These are phyloP conservation scores for Cordyceps fumosorosea DNA, from an alignment of 2,329 filamentous ascomycete species.

Conservation along the genomic window DNA sequence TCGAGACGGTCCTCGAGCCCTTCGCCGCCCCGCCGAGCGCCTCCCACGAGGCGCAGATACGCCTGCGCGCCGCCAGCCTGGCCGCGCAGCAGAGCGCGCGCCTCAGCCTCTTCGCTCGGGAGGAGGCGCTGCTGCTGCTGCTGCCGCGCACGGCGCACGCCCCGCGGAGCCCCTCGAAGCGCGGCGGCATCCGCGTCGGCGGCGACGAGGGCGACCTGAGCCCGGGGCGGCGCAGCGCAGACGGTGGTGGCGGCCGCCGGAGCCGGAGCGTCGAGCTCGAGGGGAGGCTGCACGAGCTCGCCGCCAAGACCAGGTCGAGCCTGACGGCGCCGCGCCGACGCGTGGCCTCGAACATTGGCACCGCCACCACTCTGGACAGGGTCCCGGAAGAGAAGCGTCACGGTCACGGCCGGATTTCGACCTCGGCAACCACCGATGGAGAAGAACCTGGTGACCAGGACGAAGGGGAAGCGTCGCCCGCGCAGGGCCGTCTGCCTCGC, in stretches of 20 bases:
- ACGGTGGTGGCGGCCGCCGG: slow-evolving; percentile 18
- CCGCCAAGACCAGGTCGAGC: slow-evolving; percentile 5
- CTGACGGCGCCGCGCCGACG: neutral
- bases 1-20: slow-evolving; percentile 50
- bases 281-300: slow-evolving; percentile 13
- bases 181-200: slow-evolving; percentile 39
- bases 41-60: slow-evolving; percentile 60
- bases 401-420: neutral
- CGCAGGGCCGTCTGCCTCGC: slow-evolving; percentile 23
- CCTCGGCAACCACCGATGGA: neutral
- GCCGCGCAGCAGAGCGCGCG: slow-evolving; percentile 54
- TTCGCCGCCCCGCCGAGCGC: slow-evolving; percentile 49
- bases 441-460: too few species aligned
- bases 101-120: slow-evolving; percentile 23
- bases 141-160: slow-evolving; percentile 18
- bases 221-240: slow-evolving; percentile 21
- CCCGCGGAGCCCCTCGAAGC: slow-evolving; percentile 19
- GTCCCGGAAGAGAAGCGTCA: neutral
- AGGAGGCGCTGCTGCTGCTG: slow-evolving; percentile 25
- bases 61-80: slow-evolving; percentile 61
- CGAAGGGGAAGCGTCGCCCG: slow-evolving; percentile 14
- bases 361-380: neutral
- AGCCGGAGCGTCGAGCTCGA: slow-evolving; percentile 19
- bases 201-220: slow-evolving; percentile 38
- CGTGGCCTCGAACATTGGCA: neutral